phyloP scores from a whole-genome alignment of 179 eudicot species.

The Actinidia chinensis region DNA sequence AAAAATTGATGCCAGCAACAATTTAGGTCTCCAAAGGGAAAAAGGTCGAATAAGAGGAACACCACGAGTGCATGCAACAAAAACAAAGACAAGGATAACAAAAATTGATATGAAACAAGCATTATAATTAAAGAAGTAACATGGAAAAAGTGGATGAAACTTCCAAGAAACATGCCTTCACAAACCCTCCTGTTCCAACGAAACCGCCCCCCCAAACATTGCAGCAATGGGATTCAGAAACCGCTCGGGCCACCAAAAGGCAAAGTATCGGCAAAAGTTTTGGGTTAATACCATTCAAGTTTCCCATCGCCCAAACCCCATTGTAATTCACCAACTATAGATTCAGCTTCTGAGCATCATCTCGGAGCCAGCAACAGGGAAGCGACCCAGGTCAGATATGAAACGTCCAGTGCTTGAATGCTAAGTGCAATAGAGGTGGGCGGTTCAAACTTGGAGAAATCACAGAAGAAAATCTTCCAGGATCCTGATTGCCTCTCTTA shows the following conservation, averaged over 20 bases:
- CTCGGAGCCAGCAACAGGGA: constrained; percentile 86
- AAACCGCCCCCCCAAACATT: constrained; percentile 98
- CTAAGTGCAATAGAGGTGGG: constrained; percentile 85
- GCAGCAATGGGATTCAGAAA: constrained; percentile 99
- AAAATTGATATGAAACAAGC: neutral
- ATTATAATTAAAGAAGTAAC: constrained; percentile 30
- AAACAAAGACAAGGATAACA: neutral
- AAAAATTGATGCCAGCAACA: neutral
- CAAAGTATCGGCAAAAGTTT: constrained; percentile 65
- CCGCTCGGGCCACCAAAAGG: constrained; percentile 87
- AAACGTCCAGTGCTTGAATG: constrained; percentile 92
- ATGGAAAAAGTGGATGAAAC: constrained; percentile 93
- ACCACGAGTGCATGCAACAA: neutral
- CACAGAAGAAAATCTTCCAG: constrained; percentile 93
- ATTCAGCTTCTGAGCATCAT: constrained; percentile 78
- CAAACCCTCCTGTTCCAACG: constrained; percentile 93
- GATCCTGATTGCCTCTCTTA: constrained; percentile 66
- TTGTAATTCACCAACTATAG: constrained; percentile 52
- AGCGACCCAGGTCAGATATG: constrained; percentile 50
- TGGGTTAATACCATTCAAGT: constrained; percentile 60
- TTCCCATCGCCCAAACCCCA: constrained; percentile 52
- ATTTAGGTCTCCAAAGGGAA: neutral
- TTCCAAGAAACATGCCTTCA: constrained; percentile 98
- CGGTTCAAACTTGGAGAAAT: constrained; percentile 93
- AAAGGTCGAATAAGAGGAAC: constrained; percentile 1